Evolutionary conservation across 2,329 filamentous ascomycete species (phyloP).

Genomic region (Pseudocercospora crystallina): DNA sequence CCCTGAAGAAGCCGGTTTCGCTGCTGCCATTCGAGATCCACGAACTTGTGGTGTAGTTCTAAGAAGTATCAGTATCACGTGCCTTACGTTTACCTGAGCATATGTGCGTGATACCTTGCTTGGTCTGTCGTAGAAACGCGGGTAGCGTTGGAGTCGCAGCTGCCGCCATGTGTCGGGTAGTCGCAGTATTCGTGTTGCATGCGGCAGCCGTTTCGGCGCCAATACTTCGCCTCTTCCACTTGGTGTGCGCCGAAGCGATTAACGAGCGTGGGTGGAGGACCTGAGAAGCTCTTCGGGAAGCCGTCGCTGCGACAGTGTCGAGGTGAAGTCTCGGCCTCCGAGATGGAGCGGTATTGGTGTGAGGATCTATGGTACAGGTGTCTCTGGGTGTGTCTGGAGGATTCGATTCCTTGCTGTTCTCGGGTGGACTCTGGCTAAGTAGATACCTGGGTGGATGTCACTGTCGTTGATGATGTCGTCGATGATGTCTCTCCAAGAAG

Average conservation of each 20-base stretch:
- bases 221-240: background rate
- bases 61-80: slow-evolving; percentile 16
- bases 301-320: background rate
- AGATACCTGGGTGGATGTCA: too few relatives aligned
- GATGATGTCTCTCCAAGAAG: too few relatives aligned
- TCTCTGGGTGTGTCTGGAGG: too few relatives aligned
- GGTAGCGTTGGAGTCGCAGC: slow-evolving; percentile 12
- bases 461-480: too few relatives aligned
- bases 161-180: slow-evolving; percentile 17
- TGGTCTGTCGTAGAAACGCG: slow-evolving; percentile 56
- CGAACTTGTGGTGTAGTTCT: slow-evolving; percentile 62
- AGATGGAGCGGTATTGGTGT: too few relatives aligned
- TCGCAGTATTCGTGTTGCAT: slow-evolving; percentile 9
- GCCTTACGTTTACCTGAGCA: slow-evolving; percentile 28
- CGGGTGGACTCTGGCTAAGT: too few relatives aligned
- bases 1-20: slow-evolving; percentile 53
- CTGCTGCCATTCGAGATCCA: slow-evolving; percentile 62
- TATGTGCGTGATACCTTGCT: slow-evolving; percentile 52
- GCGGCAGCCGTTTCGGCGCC: slow-evolving; percentile 13
- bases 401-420: too few relatives aligned
- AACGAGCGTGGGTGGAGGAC: slow-evolving; percentile 1
- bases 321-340: too few relatives aligned
- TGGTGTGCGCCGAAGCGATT: background rate
- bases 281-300: background rate
- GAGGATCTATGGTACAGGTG: too few relatives aligned